Evolutionary conservation across 495 filamentous ascomycete species (phyloP).

Genomic region (Xylaria intraflava): DNA sequence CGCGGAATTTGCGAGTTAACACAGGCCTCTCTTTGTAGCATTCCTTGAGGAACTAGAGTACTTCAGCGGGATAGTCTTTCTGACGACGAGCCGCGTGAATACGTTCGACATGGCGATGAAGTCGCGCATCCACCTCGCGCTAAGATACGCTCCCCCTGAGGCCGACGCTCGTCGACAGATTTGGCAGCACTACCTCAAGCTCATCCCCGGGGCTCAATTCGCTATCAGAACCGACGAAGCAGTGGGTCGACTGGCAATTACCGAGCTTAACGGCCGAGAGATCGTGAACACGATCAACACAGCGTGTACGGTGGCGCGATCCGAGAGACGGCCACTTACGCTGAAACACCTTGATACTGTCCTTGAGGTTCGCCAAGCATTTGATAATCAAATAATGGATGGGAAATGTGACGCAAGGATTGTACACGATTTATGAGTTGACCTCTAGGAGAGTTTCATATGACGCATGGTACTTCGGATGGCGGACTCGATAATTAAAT

Average conservation of each 20-base stretch:
- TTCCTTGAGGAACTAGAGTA: conserved; percentile 43
- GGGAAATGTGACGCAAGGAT: background rate
- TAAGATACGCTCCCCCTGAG: conserved; percentile 27
- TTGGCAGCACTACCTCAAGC: conserved; percentile 23
- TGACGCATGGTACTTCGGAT: too few relatives aligned
- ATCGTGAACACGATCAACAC: conserved; percentile 62
- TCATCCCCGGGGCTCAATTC: conserved; percentile 8
- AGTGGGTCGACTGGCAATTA: conserved; percentile 30
- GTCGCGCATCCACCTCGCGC: conserved; percentile 41
- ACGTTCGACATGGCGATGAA: conserved; percentile 52
- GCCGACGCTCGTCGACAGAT: conserved; percentile 23
- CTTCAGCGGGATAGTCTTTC: conserved; percentile 40
- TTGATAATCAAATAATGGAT: conserved; percentile 11
- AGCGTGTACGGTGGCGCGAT: conserved; percentile 33
- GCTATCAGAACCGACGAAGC: conserved; percentile 20
- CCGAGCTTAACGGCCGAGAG: conserved; percentile 54
- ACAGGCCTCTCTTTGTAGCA: conserved; percentile 53
- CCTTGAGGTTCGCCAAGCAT: conserved; percentile 32
- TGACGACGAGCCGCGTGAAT: conserved; percentile 47
- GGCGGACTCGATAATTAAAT: too few relatives aligned
- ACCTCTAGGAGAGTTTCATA: background rate
- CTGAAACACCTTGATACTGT: conserved; percentile 41
- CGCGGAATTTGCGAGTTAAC: conserved; percentile 37
- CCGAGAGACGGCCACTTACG: conserved; percentile 30
- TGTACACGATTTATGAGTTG: background rate